Evolutionary conservation across 1,284 basidiomycete species (phyloP).

Genomic region (Ganoderma sp.): DNA sequence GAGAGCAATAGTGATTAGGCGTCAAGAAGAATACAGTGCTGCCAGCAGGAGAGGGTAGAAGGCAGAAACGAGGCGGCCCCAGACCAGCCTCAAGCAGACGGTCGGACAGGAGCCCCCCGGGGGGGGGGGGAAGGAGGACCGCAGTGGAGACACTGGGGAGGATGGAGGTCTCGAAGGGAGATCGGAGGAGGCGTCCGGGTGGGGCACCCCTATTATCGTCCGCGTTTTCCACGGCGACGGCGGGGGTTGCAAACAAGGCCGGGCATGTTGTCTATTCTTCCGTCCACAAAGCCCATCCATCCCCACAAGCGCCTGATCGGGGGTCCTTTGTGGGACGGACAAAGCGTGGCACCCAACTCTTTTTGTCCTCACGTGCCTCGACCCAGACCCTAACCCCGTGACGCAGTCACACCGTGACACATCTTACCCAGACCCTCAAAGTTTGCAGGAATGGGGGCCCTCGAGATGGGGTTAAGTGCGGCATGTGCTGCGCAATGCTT

Average conservation of each 20-base stretch:
- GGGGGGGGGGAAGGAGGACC: conserved; percentile 6
- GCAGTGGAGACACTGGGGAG: conserved; percentile 13
- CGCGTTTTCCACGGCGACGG: conserved; percentile 13
- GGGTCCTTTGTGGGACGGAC: conserved; percentile 12
- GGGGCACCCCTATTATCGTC: conserved; percentile 15
- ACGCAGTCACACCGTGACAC: conserved; percentile 24
- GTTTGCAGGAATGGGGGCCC: conserved; percentile 19
- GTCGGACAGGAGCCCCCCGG: conserved; percentile 14
- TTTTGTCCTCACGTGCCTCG: conserved; percentile 29
- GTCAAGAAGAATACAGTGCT: conserved; percentile 10
- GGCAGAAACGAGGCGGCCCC: conserved; percentile 15
- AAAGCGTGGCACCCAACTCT: conserved; percentile 9
- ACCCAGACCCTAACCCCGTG: conserved; percentile 21
- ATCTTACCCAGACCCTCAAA: conserved; percentile 12
- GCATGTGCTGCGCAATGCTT: not conserved
- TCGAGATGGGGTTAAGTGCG: conserved; percentile 8
- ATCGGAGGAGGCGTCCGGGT: not conserved
- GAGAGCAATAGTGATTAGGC: conserved; percentile 1
- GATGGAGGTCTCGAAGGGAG: conserved; percentile 22
- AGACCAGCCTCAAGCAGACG: conserved; percentile 20
- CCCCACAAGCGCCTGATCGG: conserved; percentile 5
- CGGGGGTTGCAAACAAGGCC: conserved; percentile 6
- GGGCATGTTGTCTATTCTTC: conserved; percentile 16
- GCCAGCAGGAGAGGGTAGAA: conserved; percentile 20
- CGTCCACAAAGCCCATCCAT: conserved; percentile 10